Evolutionary conservation across 2,329 filamentous ascomycete genomes (phyloP), one percentile per base, ranked within the genome.

Genomic region (Neonectria ditissima): DNA sequence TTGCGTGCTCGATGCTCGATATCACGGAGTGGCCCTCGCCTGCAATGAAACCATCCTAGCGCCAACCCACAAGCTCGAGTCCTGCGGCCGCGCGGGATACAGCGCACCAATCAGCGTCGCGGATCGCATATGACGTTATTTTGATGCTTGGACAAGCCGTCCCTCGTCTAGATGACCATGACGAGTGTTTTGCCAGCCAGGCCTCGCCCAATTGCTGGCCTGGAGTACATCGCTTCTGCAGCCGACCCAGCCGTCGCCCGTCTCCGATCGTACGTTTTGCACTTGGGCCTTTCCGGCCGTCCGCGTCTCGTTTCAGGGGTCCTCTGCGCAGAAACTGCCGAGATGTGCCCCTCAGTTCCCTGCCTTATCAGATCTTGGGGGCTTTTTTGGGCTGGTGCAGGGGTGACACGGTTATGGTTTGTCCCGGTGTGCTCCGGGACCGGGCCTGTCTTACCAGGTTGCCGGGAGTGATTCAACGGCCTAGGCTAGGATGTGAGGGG

Each of bases 11-110:
- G 45, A 55, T 28, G 62, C 39, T 57, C 53, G 18, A 65, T 70
- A 74, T 74, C 70, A 73, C 72, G 72, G 69, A 74, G 72, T 73
- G 51, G 62, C 66, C 61, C 64, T 58, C 63, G 61, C 62, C 63
- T 37, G 28, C 52, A 41, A 24, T 61, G 61, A 63, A 55, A 61
- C 52, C 53, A 43, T 41, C 13, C 44, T 63, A 59, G 56, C 39
- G 51, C 50, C 45, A 47, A 24, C 28, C 52, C 50, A 41, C 60
- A 37, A 37, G 20, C 51, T 24, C 20, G 18, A 14, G 34, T 26
- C 37, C 37, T 18, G 43, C 51, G 30, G 24, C 53, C 53, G 20
- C 30, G 51, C 28, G 24, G 34, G 6, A 43, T 7, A 16, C 4
- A 11, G 26, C 16, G 5, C 13, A 18, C 60, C 60, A 63, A 63